Percentiles rank a stretch among this genome's conserved stretches.
Conservation (phyloP, 2,329 filamentous ascomycete species). For the Diaporthe sp. region DNA sequence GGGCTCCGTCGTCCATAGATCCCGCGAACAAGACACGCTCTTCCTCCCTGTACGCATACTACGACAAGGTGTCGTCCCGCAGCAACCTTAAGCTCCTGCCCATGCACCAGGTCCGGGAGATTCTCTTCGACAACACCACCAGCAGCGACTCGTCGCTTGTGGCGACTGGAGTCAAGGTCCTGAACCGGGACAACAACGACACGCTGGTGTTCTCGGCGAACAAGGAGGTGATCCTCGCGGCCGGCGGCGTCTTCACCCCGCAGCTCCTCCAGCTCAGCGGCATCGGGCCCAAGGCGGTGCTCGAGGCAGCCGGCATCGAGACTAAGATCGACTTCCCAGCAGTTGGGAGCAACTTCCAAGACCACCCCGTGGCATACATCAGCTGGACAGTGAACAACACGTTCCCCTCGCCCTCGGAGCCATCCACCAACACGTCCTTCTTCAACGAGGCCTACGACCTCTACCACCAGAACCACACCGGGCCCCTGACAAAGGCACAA, state of each 20-base stretch:
- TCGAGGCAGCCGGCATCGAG: background rate
- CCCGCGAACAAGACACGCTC: conserved; percentile 6
- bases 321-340: conserved; percentile 8
- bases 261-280: conserved; percentile 19
- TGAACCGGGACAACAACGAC: background rate
- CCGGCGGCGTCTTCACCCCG: conserved; percentile 1
- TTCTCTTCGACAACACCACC: conserved; percentile 12
- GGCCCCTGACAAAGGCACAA: conserved; percentile 18
- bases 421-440: background rate
- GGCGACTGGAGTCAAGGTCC: conserved; percentile 7
- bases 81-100: conserved; percentile 7
- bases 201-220: conserved; percentile 7
- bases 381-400: conserved; percentile 19
- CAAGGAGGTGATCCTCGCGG: conserved; percentile 8
- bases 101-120: background rate
- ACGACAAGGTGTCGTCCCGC: conserved; percentile 8
- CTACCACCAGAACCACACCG: conserved; percentile 2
- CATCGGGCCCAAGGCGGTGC: background rate
- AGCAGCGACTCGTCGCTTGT: background rate
- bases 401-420: background rate
- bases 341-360: conserved; percentile 4
- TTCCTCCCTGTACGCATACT: conserved; percentile 10
- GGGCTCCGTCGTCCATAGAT: conserved; percentile 12
- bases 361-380: background rate
- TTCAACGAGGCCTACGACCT: conserved; percentile 21